Conservation (phyloP, 352 stramenopile species). For the Globisporangium middletonii region DNA sequence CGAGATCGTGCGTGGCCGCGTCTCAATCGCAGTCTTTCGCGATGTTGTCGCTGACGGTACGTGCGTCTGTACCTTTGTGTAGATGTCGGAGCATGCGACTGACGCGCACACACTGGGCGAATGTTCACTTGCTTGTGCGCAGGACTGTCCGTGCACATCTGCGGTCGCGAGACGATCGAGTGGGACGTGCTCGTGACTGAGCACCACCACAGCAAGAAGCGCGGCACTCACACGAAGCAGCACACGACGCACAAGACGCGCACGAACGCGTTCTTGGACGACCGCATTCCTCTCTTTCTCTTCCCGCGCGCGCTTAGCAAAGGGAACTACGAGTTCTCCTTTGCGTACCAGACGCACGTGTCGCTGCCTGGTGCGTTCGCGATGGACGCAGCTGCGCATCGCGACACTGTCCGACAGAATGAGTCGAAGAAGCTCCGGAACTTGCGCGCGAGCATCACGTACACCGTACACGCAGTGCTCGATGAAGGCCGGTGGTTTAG, state of each 20-base stretch:
- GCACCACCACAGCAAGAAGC: background rate
- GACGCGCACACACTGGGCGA: background rate
- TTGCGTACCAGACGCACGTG: constrained; percentile 17
- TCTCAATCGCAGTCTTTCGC: constrained; percentile 4
- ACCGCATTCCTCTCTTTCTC: constrained; percentile 15
- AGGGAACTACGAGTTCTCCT: constrained; percentile 19
- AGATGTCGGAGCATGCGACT: no score
- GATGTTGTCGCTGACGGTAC: constrained; percentile 10
- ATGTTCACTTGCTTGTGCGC: background rate
- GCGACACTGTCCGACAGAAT: background rate
- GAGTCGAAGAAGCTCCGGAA: background rate
- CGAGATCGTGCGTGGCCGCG: constrained; percentile 9
- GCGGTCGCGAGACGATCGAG: constrained; percentile 7
- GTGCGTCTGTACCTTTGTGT: constrained; percentile 1
- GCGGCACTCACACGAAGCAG: background rate
- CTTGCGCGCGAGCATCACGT: constrained; percentile 9
- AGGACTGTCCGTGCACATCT: constrained; percentile 8
- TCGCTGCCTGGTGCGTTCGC: constrained; percentile 15
- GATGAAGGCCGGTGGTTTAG: constrained; percentile 6
- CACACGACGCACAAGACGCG: constrained; percentile 3
- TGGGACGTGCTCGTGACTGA: constrained; percentile 3
- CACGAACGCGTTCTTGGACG: constrained; percentile 11
- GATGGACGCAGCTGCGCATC: background rate
- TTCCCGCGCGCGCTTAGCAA: constrained; percentile 13
- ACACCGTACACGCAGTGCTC: constrained; percentile 6